Percentiles rank a stretch among this genome's conserved stretches.
These are phyloP conservation scores for Testicularia cyperi DNA, from an alignment of 1,284 basidiomycete species.

Conservation along the genomic window DNA sequence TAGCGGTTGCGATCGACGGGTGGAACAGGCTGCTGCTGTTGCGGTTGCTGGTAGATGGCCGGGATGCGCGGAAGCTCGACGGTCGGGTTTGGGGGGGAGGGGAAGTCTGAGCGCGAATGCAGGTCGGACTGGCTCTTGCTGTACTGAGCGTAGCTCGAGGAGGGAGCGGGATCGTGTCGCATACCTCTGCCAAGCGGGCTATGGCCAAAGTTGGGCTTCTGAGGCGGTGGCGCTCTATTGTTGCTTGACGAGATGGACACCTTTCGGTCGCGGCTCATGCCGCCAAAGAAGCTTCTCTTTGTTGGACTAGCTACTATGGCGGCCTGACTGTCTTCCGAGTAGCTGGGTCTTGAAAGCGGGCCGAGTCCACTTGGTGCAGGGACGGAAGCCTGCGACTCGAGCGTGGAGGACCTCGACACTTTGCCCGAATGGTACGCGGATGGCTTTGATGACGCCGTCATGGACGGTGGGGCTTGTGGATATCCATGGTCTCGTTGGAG, in stretches of 20 bases:
- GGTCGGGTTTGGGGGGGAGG: slow-evolving; percentile 12
- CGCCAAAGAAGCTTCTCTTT: slow-evolving; percentile 48
- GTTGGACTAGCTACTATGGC: slow-evolving; percentile 34
- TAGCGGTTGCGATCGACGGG: slow-evolving; percentile 27
- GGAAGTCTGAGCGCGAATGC: slow-evolving; percentile 25
- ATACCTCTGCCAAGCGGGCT: slow-evolving; percentile 31
- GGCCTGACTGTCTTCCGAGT: slow-evolving; percentile 21
- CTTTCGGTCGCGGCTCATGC: slow-evolving; percentile 38
- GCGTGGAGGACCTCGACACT: background rate
- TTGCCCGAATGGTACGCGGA: background rate
- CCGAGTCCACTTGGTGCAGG: background rate
- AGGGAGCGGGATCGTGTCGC: slow-evolving; percentile 8
- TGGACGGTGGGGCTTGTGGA: slow-evolving; percentile 20
- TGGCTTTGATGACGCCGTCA: slow-evolving; percentile 3
- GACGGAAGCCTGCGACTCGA: background rate
- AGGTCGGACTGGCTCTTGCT: slow-evolving; percentile 48
- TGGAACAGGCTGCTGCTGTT: slow-evolving; percentile 12
- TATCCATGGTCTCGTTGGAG: slow-evolving; percentile 24
- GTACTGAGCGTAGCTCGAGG: slow-evolving; percentile 25
- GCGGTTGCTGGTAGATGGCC: slow-evolving; percentile 22
- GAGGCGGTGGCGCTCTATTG: slow-evolving; percentile 5
- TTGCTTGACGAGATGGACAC: slow-evolving; percentile 28
- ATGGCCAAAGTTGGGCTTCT: slow-evolving; percentile 20
- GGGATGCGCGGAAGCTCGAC: slow-evolving; percentile 35
- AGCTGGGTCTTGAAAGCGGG: slow-evolving; percentile 18